These are phyloP conservation scores for Entoloma clypeatum DNA, from an alignment of 1,284 basidiomycete species.

Conservation along the genomic window DNA sequence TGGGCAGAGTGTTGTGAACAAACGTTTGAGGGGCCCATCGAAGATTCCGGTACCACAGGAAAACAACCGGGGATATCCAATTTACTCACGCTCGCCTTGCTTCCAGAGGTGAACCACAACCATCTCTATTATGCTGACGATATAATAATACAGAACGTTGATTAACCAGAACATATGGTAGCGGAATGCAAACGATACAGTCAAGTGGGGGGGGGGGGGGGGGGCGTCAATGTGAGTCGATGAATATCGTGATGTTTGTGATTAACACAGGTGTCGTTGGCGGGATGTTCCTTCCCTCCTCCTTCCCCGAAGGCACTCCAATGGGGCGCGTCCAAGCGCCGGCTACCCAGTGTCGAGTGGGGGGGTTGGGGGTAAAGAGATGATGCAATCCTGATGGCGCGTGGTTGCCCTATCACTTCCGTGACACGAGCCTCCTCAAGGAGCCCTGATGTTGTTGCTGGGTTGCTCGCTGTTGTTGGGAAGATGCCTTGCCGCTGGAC, in stretches of 20 bases:
- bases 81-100: constrained; percentile 21
- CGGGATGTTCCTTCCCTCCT: constrained; percentile 4
- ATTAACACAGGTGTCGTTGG: constrained; percentile 15
- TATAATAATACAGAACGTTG: constrained; percentile 8
- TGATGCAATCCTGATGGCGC: background rate
- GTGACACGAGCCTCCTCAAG: constrained; percentile 33
- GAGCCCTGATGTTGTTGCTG: constrained; percentile 27
- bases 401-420: constrained; percentile 23
- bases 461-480: constrained; percentile 17
- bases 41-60: constrained; percentile 10
- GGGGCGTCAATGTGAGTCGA: constrained; percentile 6
- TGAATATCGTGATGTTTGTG: constrained; percentile 11
- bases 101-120: background rate
- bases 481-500: constrained; percentile 16
- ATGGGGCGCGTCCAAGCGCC: too few relatives aligned
- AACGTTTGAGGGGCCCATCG: constrained; percentile 11
- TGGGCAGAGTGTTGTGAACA: constrained; percentile 9
- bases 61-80: constrained; percentile 19
- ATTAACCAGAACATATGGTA: constrained; percentile 14
- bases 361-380: constrained; percentile 2
- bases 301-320: too few relatives aligned
- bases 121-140: background rate
- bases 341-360: too few relatives aligned
- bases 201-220: constrained; percentile 9
- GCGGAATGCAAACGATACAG: constrained; percentile 16